These are phyloP conservation scores for Lumnitzera littorea DNA, from an alignment of 345 rosid genomes.

Conservation along the genomic window DNA sequence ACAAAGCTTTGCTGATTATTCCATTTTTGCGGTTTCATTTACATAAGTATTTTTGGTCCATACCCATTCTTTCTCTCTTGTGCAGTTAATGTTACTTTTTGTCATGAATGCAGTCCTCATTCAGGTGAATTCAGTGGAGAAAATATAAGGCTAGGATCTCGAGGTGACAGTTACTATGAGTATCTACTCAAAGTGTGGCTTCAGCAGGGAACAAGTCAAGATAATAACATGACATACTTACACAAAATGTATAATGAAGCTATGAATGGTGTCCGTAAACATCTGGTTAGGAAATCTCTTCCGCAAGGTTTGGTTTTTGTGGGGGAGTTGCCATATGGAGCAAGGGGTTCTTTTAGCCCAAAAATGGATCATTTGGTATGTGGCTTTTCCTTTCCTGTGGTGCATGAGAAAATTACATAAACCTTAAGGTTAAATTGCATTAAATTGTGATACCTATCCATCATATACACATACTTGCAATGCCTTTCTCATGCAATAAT, in stretches of 20 bases:
- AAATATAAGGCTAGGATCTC: constrained; percentile 93
- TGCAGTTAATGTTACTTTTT: constrained; percentile 6
- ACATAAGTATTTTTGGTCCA: background rate
- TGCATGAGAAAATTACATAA: no score
- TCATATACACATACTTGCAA: no score
- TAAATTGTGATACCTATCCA: no score
- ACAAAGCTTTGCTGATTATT: background rate
- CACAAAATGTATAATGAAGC: constrained; percentile 89
- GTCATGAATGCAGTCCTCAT: constrained; percentile 58
- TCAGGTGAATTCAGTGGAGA: constrained; percentile 84
- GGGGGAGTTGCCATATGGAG: constrained; percentile 88
- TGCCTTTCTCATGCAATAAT: background rate
- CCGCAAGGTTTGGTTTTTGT: constrained; percentile 85
- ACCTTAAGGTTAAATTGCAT: no score
- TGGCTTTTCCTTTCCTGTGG: background rate
- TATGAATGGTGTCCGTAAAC: constrained; percentile 86
- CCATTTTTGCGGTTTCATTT: background rate
- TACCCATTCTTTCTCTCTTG: background rate
- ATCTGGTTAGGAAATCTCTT: constrained; percentile 72
- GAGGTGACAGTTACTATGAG: constrained; percentile 98
- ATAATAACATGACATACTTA: constrained; percentile 52
- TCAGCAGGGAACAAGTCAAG: constrained; percentile 50
- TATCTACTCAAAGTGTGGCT: constrained; percentile 95
- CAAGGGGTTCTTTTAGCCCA: constrained; percentile 77
- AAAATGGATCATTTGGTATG: constrained; percentile 99